phyloP scores from a whole-genome alignment of 2,329 filamentous ascomycete genomes.

The Rutstroemia sydowiana region DNA sequence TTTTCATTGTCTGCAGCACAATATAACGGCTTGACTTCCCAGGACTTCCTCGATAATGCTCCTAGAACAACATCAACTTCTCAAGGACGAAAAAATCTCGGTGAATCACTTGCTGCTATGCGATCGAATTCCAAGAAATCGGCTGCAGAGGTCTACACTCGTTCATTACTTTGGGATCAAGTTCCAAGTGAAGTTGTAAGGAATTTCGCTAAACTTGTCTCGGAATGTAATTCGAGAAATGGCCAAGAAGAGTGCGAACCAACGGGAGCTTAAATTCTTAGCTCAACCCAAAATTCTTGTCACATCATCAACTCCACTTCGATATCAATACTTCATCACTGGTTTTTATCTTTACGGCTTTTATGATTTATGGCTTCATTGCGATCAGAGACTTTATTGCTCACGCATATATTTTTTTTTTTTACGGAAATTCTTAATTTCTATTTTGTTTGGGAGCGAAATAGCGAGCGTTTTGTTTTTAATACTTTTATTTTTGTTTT shows the following conservation, averaged over 20 bases:
- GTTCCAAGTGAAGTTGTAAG: slow-evolving; percentile 86
- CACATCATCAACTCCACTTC: slow-evolving; percentile 8
- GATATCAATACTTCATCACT: slow-evolving; percentile 1
- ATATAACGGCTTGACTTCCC: slow-evolving; percentile 76
- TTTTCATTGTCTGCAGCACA: slow-evolving; percentile 81
- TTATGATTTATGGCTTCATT: slow-evolving; percentile 20
- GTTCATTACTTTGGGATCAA: slow-evolving; percentile 88
- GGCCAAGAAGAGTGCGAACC: slow-evolving; percentile 21
- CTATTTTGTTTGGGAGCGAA: slow-evolving; percentile 24
- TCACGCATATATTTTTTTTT: slow-evolving; percentile 35
- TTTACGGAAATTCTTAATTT: slow-evolving; percentile 17
- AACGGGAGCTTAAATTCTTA: slow-evolving; percentile 4
- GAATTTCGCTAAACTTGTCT: slow-evolving; percentile 87
- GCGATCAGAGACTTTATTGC: slow-evolving; percentile 38
- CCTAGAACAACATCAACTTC: slow-evolving; percentile 44
- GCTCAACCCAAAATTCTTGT: background rate
- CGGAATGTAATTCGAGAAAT: slow-evolving; percentile 53
- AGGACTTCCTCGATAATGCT: slow-evolving; percentile 59
- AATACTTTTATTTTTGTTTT: slow-evolving; percentile 23
- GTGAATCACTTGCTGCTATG: slow-evolving; percentile 74
- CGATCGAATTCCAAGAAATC: slow-evolving; percentile 62
- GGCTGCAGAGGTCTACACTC: slow-evolving; percentile 83
- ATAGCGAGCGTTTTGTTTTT: slow-evolving; percentile 21
- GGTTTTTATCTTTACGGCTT: slow-evolving; percentile 15
- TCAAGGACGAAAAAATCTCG: slow-evolving; percentile 65